phyloP scores from a whole-genome alignment of 352 stramenopile genomes.

The Phytophthora pini region DNA sequence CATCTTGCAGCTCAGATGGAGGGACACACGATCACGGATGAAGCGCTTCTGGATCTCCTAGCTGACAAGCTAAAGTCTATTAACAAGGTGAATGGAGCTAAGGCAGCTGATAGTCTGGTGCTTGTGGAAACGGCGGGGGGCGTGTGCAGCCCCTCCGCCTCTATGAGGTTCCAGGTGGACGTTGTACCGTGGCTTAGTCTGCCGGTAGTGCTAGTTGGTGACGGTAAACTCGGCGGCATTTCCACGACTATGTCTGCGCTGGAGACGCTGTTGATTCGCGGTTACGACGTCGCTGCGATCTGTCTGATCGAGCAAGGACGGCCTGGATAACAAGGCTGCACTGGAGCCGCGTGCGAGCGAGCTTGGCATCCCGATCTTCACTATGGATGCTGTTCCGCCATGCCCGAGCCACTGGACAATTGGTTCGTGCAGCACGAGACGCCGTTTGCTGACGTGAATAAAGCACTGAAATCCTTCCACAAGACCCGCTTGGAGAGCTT shows the following conservation, averaged over 20 bases:
- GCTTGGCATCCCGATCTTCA: slow-evolving; percentile 79
- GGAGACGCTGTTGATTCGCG: slow-evolving; percentile 92
- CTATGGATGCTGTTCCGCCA: slow-evolving; percentile 71
- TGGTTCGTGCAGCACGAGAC: slow-evolving; percentile 67
- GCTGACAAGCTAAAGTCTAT: slow-evolving; percentile 55
- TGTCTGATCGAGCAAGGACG: slow-evolving; percentile 85
- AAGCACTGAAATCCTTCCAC: slow-evolving; percentile 63
- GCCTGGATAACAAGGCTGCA: slow-evolving; percentile 68
- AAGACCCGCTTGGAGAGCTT: slow-evolving; percentile 57
- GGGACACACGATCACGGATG: slow-evolving; percentile 87
- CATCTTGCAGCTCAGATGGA: slow-evolving; percentile 93
- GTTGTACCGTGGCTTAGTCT: slow-evolving; percentile 92
- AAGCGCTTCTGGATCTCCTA: slow-evolving; percentile 84
- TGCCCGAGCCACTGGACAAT: slow-evolving; percentile 72
- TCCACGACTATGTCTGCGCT: slow-evolving; percentile 94
- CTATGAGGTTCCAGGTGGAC: slow-evolving; percentile 92
- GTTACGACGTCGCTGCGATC: slow-evolving; percentile 91
- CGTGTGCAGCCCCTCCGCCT: slow-evolving; percentile 91
- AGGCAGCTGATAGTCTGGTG: slow-evolving; percentile 54
- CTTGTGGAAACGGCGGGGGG: slow-evolving; percentile 97
- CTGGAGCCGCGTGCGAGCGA: slow-evolving; percentile 67
- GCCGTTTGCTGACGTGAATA: slow-evolving; percentile 62
- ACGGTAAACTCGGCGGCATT: slow-evolving; percentile 96
- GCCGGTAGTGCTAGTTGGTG: slow-evolving; percentile 95
- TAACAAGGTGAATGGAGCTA: slow-evolving; percentile 31